These are phyloP conservation scores for Colletotrichum chrysophilum DNA, from an alignment of 2,329 filamentous ascomycete genomes.

Conservation along the genomic window DNA sequence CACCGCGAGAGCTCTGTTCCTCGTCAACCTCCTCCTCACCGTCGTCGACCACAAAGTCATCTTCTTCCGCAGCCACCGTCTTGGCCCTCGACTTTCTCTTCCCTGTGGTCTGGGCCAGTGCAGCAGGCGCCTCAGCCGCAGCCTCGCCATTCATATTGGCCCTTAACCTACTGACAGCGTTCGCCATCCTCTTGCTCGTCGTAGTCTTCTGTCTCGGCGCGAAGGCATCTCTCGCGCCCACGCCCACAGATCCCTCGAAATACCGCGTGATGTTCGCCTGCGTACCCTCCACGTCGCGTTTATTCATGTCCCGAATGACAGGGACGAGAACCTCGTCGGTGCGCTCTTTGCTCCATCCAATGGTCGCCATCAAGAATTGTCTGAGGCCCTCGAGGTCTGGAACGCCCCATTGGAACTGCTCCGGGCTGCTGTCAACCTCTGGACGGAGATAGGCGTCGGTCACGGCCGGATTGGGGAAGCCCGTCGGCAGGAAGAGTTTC, in stretches of 20 bases:
- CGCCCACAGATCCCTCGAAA: constrained; percentile 78
- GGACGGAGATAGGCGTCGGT: constrained; percentile 84
- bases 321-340: constrained; percentile 96
- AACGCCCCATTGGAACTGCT: constrained; percentile 92
- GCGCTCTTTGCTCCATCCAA: constrained; percentile 90
- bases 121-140: not conserved
- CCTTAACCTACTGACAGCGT: constrained; percentile 72
- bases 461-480: constrained; percentile 81
- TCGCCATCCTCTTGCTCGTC: constrained; percentile 78
- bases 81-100: constrained; percentile 13
- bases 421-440: constrained; percentile 80
- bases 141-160: constrained; percentile 49
- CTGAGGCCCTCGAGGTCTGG: constrained; percentile 88
- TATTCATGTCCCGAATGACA: constrained; percentile 95
- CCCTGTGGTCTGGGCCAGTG: not conserved
- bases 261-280: constrained; percentile 96
- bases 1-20: not conserved
- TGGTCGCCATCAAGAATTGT: constrained; percentile 85
- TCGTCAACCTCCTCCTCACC: not conserved
- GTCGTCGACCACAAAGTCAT: not conserved
- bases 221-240: constrained; percentile 70
- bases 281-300: constrained; percentile 84
- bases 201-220: constrained; percentile 70
- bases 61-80: not conserved
- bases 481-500: constrained; percentile 83